Evolutionary conservation across 129 eudicot genomes (phyloP).

Genomic region (Lactuca saligna): DNA sequence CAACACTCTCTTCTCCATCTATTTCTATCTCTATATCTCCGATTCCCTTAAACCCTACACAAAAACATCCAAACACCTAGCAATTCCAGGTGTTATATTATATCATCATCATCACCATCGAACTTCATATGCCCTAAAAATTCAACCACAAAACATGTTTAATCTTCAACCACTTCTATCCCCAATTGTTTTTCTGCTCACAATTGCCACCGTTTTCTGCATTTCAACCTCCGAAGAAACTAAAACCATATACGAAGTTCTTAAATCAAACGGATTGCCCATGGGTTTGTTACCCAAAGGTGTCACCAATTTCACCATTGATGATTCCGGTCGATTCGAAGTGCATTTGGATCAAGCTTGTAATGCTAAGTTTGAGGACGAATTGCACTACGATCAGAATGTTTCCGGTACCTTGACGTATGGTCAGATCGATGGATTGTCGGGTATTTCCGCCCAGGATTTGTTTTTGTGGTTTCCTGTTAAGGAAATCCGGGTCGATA

Average conservation of each 20-base stretch:
- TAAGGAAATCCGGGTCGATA: constrained; percentile 73
- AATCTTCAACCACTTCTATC: constrained; percentile 4
- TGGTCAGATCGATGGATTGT: constrained; percentile 72
- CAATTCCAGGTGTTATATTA: constrained; percentile 10
- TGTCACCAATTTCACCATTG: constrained; percentile 54
- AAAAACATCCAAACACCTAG: constrained; percentile 10
- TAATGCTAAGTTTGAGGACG: constrained; percentile 79
- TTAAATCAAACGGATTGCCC: constrained; percentile 57
- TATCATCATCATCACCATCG: not conserved
- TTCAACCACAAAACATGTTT: constrained; percentile 30
- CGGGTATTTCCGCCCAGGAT: constrained; percentile 89
- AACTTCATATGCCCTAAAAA: not conserved
- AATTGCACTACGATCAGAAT: constrained; percentile 72
- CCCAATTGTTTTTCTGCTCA: constrained; percentile 14
- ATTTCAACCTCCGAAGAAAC: constrained; percentile 15
- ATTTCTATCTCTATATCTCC: constrained; percentile 6
- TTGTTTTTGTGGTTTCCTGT: constrained; percentile 90
- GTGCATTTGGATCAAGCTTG: constrained; percentile 78
- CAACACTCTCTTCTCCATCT: not conserved
- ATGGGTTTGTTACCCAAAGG: constrained; percentile 82
- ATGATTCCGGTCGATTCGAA: constrained; percentile 54
- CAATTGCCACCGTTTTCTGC: constrained; percentile 19
- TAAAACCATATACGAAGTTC: constrained; percentile 56
- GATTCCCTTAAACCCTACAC: constrained; percentile 41
- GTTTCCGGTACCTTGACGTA: constrained; percentile 55